Evolutionary conservation across 1,139 yeast species (phyloP), one percentile per base, ranked within the genome.

Genomic region (Scheffersomyces illinoinensis): DNA sequence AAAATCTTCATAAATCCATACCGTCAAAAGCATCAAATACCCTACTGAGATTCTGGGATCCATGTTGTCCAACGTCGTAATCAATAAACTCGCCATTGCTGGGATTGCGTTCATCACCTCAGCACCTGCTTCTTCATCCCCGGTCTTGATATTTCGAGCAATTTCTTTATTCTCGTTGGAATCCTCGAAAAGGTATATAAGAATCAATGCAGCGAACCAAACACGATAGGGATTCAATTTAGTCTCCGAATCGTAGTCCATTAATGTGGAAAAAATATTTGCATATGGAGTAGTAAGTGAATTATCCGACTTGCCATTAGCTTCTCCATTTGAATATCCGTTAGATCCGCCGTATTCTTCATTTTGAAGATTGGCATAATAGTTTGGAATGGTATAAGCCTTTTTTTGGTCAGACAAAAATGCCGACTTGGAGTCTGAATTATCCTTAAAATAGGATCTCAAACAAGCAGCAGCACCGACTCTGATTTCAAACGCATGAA

Each of bases 31-130:
- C 87, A 90, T 89, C 55, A 91, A 74, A 65, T 93, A 93, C 0
- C 95, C 91, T 57, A 91, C 83, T 0, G 97, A 83, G 6, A 92
- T 85, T 62, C 98, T 82, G 3, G 91, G 88, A 69, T 93, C 97
- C 48, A 80, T 75, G 54, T 83, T 79, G 19, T 85, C 84, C 23
- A 95, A 74, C 0, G 90, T 82, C 0, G 93, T 84, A 0, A 91
- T 81, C 46, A 93, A 75, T 53, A 93, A 82, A 52, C 95, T 96
- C 0, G 96, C 82, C 52, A 93, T 79, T 0, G 97, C 92, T 68
- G 91, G 96, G 33, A 95, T 85, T 2, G 90, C 82, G n/a, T 86
- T 78, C 69, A 91, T 81, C 0, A 84, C 88, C 65, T 91, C 97
- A 67, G 90, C 97, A 1, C 93, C 90, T 0, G 79, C 86, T 5